Base-by-base conservation (phyloP, 345 rosid genomes). In the Mangifera indica region DNA sequence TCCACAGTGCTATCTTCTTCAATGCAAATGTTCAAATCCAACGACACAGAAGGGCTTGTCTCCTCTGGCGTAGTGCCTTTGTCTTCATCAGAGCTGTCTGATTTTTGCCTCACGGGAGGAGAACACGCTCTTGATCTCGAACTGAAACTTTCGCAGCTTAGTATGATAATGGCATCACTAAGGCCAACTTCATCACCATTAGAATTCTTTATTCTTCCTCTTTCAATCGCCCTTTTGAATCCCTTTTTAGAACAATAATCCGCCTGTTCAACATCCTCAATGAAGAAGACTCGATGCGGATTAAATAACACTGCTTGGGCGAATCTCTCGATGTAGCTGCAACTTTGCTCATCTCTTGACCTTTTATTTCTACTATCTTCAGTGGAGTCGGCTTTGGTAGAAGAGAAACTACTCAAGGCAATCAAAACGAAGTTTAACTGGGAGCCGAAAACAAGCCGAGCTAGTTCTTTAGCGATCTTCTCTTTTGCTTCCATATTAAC, bases 241-340 rank as follows among this genome's bases (percentile, higher is more conserved):
- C 88, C 91, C 44, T 83, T 74, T 78, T 82, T 87, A 48, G 91
- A 86, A 59, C 73, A 77, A 61, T 81, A 87, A 71, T 93, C 92
- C 3, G 93, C 86, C 82, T 87, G 91, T 63, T 88, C 98, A 22
- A 87, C 84, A 65, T 91, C 97, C 71, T 89, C 92, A 13, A 93
- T 75, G 0, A 91, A 81, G 78, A 93, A 91, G 21, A 93, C 96
- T 72, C 98, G 76, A 37, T 74, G 92, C 2, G 97, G 96, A 75
- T 93, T 82, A 4, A 24, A 67, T 1, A 83, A 78, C 9, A 84
- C 82, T 7, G 90, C 95, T 75, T 93, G 91, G 1, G 82, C 77
- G 66, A 93, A 89, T 71, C 87, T 84, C 72, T 91, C 88, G 5
- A 93, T 86, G 78, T 79, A 86, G 24, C 88, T 81, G 73, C 79